phyloP scores from a whole-genome alignment of 768 basidiomycete genomes.

The Tylopilus sp. region DNA sequence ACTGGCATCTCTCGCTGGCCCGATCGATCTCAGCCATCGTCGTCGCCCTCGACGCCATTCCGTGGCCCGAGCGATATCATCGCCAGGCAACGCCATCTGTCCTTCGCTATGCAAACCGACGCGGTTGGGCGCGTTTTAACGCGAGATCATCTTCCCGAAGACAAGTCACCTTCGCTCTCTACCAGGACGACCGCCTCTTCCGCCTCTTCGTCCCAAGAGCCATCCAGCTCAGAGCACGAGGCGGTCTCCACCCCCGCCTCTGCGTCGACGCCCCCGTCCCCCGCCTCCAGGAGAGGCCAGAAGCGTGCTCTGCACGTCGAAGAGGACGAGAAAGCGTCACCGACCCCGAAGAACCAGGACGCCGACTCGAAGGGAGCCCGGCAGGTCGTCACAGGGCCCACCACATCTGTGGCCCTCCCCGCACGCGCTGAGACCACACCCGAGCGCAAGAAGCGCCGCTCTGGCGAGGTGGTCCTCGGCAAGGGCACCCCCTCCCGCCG shows the following conservation, averaged over 20 bases:
- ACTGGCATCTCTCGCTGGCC: constrained; percentile 13
- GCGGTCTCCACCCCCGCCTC: neutral
- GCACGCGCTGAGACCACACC: constrained; percentile 1
- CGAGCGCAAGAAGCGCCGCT: constrained; percentile 14
- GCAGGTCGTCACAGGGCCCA: neutral
- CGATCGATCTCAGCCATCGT: constrained; percentile 1
- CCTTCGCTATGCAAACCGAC: constrained; percentile 5
- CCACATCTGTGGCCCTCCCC: neutral
- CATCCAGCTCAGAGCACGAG: neutral
- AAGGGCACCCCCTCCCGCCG: neutral
- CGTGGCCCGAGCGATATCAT: constrained; percentile 6
- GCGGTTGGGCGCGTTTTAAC: constrained; percentile 8
- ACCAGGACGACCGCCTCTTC: neutral
- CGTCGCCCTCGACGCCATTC: neutral
- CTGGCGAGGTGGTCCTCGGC: neutral
- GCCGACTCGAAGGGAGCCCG: neutral
- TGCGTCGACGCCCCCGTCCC: constrained; percentile 9
- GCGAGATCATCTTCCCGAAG: neutral
- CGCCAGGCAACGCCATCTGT: constrained; percentile 8
- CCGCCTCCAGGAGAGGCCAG: constrained; percentile 5
- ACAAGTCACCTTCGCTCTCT: neutral
- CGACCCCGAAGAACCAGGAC: neutral
- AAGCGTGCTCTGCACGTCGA: constrained; percentile 17
- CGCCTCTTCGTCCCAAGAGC: neutral
- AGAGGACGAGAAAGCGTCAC: neutral